Base-by-base conservation (phyloP, 1,284 basidiomycete species). In the Apiotrichum porosum region DNA sequence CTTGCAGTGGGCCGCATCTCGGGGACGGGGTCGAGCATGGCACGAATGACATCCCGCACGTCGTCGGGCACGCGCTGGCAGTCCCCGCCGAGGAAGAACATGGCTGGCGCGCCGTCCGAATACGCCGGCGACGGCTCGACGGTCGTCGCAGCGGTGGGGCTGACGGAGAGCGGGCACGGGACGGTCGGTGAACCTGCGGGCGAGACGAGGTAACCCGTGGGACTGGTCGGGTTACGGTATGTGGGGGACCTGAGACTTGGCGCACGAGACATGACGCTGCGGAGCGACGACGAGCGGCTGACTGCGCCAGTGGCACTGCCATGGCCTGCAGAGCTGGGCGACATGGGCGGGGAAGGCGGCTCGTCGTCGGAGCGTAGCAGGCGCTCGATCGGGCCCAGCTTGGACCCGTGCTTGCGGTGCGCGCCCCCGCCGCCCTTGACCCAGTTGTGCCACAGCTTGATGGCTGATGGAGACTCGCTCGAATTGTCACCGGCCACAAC, bases 361-460 rank as follows among this genome's bases (percentile, higher is more conserved):
- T 40, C 33, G 28, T 38, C 45, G 17, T 41, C 33, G 13, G 50
- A 50, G 6, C 41, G 44, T 4, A 56, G 46, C 12, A 58, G 24
- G 1, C 33, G 31, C n/a, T 24, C 22, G 18, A 42, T 32, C 10
- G 32, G 21, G 4, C 9, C 15, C 6, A n/a, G 10, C 6, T 6
- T 5, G n/a, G n/a, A n/a, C n/a, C n/a, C n/a, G n/a, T n/a, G n/a
- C 23, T 14, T 9, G 37, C 5, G 21, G 14, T 14, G 14, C 14
- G 37, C n/a, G 14, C 14, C 37, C 13, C 35, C 10, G 44, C 44
- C 31, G 15, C 51, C 49, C 9, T 56, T 47, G 39, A 51, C 50
- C 67, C 67, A 67, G 6, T 58, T 57, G 6, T 63, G 62, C 63
- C 62, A 68, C 2, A 63, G 51, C 37, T 61, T 64, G 21, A 66